phyloP scores from a whole-genome alignment of 148 eudicot genomes.

The Rhododendron henanense region DNA sequence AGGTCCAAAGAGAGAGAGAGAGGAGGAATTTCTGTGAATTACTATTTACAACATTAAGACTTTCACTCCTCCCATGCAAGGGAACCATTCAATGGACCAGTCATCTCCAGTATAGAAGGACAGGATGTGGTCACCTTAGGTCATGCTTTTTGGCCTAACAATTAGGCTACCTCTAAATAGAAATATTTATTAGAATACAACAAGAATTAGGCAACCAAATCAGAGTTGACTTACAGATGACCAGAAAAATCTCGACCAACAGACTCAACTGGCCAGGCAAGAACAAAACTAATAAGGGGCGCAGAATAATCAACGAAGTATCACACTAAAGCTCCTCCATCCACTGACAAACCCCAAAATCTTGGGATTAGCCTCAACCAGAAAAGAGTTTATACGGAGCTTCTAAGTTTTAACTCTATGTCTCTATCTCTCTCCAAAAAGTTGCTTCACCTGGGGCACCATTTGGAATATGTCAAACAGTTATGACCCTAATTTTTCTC shows the following conservation, averaged over 20 bases:
- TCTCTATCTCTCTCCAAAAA: too few relatives aligned
- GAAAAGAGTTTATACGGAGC: too few relatives aligned
- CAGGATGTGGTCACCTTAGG: neutral
- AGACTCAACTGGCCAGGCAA: constrained; percentile 1
- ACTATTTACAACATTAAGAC: neutral
- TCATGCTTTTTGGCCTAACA: neutral
- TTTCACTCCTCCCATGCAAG: neutral
- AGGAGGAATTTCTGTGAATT: neutral
- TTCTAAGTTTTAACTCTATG: too few relatives aligned
- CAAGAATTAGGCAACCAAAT: neutral
- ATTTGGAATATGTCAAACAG: neutral
- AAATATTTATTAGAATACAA: neutral
- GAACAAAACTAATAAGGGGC: neutral
- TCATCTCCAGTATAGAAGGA: neutral
- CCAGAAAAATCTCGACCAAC: neutral
- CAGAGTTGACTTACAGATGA: neutral
- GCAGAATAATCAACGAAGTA: neutral
- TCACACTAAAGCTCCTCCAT: neutral
- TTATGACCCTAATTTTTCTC: neutral
- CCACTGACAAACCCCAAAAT: neutral
- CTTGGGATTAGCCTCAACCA: neutral
- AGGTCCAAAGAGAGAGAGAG: neutral
- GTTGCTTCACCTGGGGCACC: too few relatives aligned
- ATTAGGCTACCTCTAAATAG: neutral
- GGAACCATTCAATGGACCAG: neutral